Base-by-base conservation (phyloP, 768 basidiomycete genomes). In the Chalciporus sphaerocephalus region DNA sequence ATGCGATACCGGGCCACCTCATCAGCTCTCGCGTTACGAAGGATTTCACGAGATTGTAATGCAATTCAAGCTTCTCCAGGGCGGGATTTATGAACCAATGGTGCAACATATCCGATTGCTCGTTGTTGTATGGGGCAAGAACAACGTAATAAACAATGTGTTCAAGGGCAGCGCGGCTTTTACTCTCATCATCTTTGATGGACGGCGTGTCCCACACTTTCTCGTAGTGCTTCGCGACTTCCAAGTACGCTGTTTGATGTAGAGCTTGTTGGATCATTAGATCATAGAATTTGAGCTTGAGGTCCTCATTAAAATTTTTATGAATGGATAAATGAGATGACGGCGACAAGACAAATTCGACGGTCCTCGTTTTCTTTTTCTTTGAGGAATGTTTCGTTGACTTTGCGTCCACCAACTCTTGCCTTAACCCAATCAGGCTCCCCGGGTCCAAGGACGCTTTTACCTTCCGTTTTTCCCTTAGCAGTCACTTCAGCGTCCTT, bases 161-260 rank as follows among this genome's bases (percentile, higher is more conserved):
- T 61, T 96, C 92, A 13, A 98, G 76, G 21, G 92, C 91, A 36
- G 78, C 71, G 56, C 78, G 79, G 32, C 82, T 84, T 52, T 89
- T 86, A 57, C 74, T 75, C 32, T 76, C 79, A 53, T 96, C 93
- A 34, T 83, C 81, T 67, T 92, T 92, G 68, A 99, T 85, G 37
- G 90, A 85, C 6, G 93, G 90, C 12, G 95, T 97, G 62, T 96
- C 93, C 91, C 93, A 98, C 32, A 99, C 87, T 61, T 93, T 93
- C 69, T 95, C 78, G 63, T 93, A 98, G 58, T 94, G 84, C 63
- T 95, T 94, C 30, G 92, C 92, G 6, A 89, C 92, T 53, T 97
- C 94, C 16, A 99, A 79, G 62, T 96, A 97, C 20, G 83, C 78
- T 49, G 78, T 80, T 52, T 86, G 79, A 52, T 89, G 87, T 13